These are phyloP conservation scores for Aethionema arabicum DNA, from an alignment of 345 rosid species.

Conservation along the genomic window DNA sequence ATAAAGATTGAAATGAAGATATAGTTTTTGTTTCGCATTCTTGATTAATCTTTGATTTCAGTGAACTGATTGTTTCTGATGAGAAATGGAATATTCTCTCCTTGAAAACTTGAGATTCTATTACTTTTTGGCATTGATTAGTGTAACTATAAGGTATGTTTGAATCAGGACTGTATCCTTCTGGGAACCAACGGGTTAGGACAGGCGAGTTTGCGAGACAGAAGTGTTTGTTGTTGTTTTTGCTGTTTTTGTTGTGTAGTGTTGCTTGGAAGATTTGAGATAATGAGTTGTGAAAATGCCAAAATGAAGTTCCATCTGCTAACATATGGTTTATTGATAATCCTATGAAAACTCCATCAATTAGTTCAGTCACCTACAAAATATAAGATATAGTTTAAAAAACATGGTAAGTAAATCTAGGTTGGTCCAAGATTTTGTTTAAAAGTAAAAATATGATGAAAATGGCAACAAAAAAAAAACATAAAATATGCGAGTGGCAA, in stretches of 20 bases:
- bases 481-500: no score
- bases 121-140: slow-evolving; percentile 39
- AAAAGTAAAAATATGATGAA: no score
- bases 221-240: not conserved
- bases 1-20: slow-evolving; percentile 58
- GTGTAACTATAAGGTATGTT: slow-evolving; percentile 43
- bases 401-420: no score
- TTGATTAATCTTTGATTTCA: slow-evolving; percentile 50
- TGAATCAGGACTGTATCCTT: slow-evolving; percentile 35
- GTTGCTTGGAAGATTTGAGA: slow-evolving; percentile 54
- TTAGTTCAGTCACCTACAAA: slow-evolving; percentile 47
- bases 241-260: slow-evolving; percentile 20
- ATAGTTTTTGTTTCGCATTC: slow-evolving; percentile 44
- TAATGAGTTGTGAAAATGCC: slow-evolving; percentile 58
- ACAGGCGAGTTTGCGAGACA: slow-evolving; percentile 42
- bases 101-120: slow-evolving; percentile 37
- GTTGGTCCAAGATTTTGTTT: no score
- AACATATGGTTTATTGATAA: slow-evolving; percentile 51
- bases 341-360: slow-evolving; percentile 59
- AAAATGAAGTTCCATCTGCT: slow-evolving; percentile 57
- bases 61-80: slow-evolving; percentile 40
- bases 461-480: no score
- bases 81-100: slow-evolving; percentile 60
- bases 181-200: slow-evolving; percentile 50
- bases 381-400: no score